Conservation (phyloP, 2,329 filamentous ascomycete genomes). For the Fusarium annulatum region DNA sequence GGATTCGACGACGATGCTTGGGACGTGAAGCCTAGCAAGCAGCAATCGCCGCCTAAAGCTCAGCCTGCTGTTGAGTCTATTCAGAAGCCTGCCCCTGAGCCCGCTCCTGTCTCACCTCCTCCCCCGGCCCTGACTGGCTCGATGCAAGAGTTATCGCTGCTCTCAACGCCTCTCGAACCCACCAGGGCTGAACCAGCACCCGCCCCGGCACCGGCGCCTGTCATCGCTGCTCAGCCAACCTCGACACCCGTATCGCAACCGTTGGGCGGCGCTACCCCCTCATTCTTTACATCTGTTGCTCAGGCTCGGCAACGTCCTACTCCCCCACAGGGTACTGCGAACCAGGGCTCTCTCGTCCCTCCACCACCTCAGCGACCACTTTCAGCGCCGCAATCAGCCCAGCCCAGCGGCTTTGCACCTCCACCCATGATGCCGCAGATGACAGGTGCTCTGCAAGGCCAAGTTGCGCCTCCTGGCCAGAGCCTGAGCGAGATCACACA, state of each 20-base stretch:
- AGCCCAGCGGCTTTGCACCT: constrained; percentile 77
- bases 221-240: constrained; percentile 42
- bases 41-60: constrained; percentile 49
- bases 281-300: constrained; percentile 62
- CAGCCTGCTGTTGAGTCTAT: constrained; percentile 22
- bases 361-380: constrained; percentile 81
- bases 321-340: constrained; percentile 53
- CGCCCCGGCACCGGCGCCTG: constrained; percentile 29
- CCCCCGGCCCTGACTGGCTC: constrained; percentile 73
- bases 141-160: constrained; percentile 67
- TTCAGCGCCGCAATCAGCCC: constrained; percentile 86
- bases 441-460: constrained; percentile 74
- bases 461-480: constrained; percentile 78
- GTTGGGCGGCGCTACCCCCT: constrained; percentile 66
- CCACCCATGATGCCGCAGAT: constrained; percentile 85
- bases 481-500: constrained; percentile 79
- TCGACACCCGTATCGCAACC: constrained; percentile 55
- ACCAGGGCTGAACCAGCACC: constrained; percentile 54
- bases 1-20: constrained; percentile 98
- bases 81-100: constrained; percentile 41
- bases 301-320: constrained; percentile 58
- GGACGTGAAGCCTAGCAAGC: constrained; percentile 88
- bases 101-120: constrained; percentile 36
- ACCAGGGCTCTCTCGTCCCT: constrained; percentile 75
- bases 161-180: constrained; percentile 64